Base-by-base conservation (phyloP, 495 filamentous ascomycete genomes). In the Trichocladium uniseriatum region DNA sequence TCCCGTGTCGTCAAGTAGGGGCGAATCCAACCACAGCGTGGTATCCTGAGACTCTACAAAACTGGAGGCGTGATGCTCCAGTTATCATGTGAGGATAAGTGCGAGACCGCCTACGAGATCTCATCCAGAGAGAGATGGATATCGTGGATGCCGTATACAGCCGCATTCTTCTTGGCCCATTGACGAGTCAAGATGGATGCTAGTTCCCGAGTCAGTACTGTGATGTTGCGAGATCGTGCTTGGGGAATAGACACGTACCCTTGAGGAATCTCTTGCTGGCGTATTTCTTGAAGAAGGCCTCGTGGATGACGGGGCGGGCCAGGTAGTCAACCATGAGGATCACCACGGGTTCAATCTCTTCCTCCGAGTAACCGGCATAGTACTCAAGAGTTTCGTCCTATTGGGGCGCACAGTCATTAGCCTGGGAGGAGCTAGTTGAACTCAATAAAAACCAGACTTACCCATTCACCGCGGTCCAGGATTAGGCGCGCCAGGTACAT, bases 231-330 rank as follows among this genome's bases (percentile, higher is more conserved):
- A 67, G 37, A 42, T 49, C 35, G 22, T 21, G 47, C 5, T 2
- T 18, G 13, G 45, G 4, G 10, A 6, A 28, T 3, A 18, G 31
- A 45, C 24, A 28, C 52, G 43, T 79, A 89, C 92, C 91, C 73
- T 96, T 96, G 60, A 96, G 68, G 69, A 95, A 98, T 68, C 91
- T 94, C 74, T 96, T 97, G 78, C 88, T 92, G 14, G 94, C 92
- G 61, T 98, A 98, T 66, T 98, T 98, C 77, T 91, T 92, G 77
- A 94, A 97, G 78, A 98, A 97, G 15, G 94, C 92, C 66, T 96
- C 89, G 57, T 97, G 92, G 34, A 77, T 76, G 38, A 95, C 87
- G 27, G 94, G 92, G 8, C 82, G 79, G 48, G 81, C 83, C 29
- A 97, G 80, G 61, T 97, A 97, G 61, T 97, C 89, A 48, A 98